Evolutionary conservation across 164 flowering plant species (phyloP).

Genomic region (Aristolochia fimbriata): DNA sequence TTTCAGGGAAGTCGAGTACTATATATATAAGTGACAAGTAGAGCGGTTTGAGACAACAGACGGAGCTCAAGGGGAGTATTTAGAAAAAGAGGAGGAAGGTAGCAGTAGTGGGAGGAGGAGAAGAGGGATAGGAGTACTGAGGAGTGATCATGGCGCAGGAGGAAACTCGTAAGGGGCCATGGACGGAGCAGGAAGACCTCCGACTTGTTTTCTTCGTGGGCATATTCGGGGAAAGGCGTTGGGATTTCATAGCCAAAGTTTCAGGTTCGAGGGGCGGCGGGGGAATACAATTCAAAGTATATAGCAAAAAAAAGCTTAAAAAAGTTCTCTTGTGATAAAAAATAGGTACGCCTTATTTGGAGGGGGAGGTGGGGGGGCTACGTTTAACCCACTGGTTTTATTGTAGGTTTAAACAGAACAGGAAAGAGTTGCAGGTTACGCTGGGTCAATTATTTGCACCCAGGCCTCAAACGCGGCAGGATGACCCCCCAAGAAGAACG

Average conservation of each 20-base stretch:
- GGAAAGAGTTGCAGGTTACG: constrained; percentile 98
- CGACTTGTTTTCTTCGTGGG: constrained; percentile 65
- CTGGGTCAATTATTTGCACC: constrained; percentile 94
- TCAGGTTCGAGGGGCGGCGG: constrained; percentile 99
- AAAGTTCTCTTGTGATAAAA: background rate
- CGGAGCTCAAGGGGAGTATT: background rate
- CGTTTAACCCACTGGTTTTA: constrained; percentile 37
- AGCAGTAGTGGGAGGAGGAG: background rate
- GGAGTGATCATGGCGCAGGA: constrained; percentile 35
- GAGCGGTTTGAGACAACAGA: background rate
- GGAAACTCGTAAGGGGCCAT: constrained; percentile 78
- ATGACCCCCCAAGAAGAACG: constrained; percentile 89
- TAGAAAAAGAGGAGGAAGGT: background rate
- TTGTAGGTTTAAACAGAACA: constrained; percentile 93
- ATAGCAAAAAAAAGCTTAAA: background rate
- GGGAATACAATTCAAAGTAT: constrained; percentile 18
- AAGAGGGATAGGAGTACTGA: constrained; percentile 7
- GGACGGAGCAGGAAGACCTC: constrained; percentile 93
- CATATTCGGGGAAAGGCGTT: constrained; percentile 84
- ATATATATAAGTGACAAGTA: no score
- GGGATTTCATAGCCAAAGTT: constrained; percentile 97
- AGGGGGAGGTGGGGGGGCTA: constrained; percentile 21
- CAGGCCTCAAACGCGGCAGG: constrained; percentile 85
- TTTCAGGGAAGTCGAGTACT: background rate
- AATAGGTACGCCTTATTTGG: constrained; percentile 45